Evolutionary conservation across 148 eudicot species (phyloP).

Genomic region (Heliamphora exappendiculata): DNA sequence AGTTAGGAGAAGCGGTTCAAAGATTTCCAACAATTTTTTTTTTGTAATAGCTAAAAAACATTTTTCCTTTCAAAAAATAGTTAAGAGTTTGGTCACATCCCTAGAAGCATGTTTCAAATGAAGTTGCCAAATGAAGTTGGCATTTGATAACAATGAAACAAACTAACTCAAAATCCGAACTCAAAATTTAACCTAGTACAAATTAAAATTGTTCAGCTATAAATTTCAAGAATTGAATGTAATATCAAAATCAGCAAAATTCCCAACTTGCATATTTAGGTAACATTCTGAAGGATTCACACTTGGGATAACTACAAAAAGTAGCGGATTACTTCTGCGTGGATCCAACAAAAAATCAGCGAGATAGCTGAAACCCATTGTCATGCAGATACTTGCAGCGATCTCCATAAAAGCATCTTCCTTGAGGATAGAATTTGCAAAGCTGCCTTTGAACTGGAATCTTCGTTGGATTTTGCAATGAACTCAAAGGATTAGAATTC

Average conservation of each 20-base stretch:
- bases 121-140: too few species aligned
- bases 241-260: not conserved
- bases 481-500: not conserved
- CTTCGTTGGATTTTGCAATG: not conserved
- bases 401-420: slow-evolving; percentile 40
- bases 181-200: not conserved
- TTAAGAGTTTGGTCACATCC: too few species aligned
- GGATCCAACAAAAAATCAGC: slow-evolving; percentile 5
- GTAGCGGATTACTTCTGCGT: not conserved
- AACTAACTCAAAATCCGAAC: too few species aligned
- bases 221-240: not conserved
- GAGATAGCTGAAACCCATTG: slow-evolving; percentile 1
- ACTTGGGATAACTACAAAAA: not conserved
- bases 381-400: slow-evolving; percentile 43
- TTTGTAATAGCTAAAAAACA: too few species aligned
- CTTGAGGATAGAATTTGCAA: slow-evolving; percentile 35
- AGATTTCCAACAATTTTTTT: too few species aligned
- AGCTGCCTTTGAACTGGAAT: slow-evolving; percentile 9
- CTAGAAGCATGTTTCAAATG: too few species aligned
- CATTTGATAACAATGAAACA: too few species aligned
- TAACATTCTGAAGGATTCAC: not conserved
- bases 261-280: not conserved
- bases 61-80: too few species aligned
- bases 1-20: too few species aligned
- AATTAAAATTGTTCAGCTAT: not conserved